Base-by-base conservation (phyloP, 2,329 filamentous ascomycete species). In the Aspergillus melleus region DNA sequence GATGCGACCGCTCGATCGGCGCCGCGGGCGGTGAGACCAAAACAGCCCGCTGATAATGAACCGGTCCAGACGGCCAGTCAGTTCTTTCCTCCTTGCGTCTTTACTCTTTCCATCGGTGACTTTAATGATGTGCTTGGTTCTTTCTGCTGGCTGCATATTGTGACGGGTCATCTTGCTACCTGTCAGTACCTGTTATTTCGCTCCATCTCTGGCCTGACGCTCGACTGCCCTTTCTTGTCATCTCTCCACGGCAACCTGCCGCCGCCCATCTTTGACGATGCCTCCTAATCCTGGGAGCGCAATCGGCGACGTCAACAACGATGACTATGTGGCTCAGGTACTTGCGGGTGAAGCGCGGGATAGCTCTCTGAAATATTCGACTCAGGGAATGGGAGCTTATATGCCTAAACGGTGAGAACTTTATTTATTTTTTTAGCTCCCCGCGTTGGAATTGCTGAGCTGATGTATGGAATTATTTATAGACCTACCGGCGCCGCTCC, bases 301-400 rank as follows among this genome's bases (percentile, higher is more conserved):
- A 11, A 78, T 79, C 55, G 77, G 84, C 64, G 79, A 82, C n/a
- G 71, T 85, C 52, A 68, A 66, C 66, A 71, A 72, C 54, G 76
- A 80, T 59, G 71, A 79, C 24, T 92, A 92, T 70, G 87, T 96
- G 63, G 91, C 91, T 16, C 84, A 84, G 52, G 80, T 96, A n/a
- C 82, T 98, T 39, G 86, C 88, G 54, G 86, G 90, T 66, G 93
- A 97, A 75, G 93, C 93, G 12, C 87, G 84, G 60, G 86, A 89
- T 59, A 89, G 83, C 67, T 90, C 89, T 2, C 78, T 90, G 51
- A 90, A 86, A 70, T 95, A 93, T 73, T 90, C 90, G 1, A 79
- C 88, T 6, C 82, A 91, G 70, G 92, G 91, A 10, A 79, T 93
- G 63, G 85, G 90, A 57, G 90, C 89, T 19, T 89, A 87, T 67